Base-by-base conservation (phyloP, 2,329 filamentous ascomycete species). In the Emmonsia crescens region DNA sequence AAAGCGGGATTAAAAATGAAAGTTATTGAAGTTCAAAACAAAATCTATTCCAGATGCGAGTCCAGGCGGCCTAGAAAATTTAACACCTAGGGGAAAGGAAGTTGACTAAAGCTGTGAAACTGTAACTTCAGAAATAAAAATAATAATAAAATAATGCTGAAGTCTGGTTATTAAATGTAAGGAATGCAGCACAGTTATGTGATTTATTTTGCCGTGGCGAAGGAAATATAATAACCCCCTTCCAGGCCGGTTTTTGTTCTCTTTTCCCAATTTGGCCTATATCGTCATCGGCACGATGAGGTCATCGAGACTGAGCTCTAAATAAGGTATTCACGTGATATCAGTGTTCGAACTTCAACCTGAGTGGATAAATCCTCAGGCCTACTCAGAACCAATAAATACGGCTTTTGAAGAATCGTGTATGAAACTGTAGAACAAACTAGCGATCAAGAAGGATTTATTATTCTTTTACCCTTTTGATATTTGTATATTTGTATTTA, bases 281-380 rank as follows among this genome's bases (percentile, higher is more conserved):
- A 57, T 38, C 54, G 54, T 44, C 54, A 57, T 57, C 14, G 24
- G 51, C n/a, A 10, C 36, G 54, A 57, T 57, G 54, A 57, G 14
- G 54, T 57, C 54, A 57, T 57, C 21, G 14, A 27, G 6, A 8
- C 1, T 1, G 27, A 21, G n/a, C 51, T 40, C 12, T 2, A 19
- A 57, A 57, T 57, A 57, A 57, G 36, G 36, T 57, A 8, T 29
- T 57, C 54, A 40, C 54, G 54, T 57, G 51, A 21, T 38, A n/a
- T 52, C 9, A 10, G 2, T 14, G n/a, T n/a, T n/a, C n/a, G n/a
- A n/a, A n/a, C n/a, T n/a, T n/a, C n/a, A n/a, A 6, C 3, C 14
- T 16, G 2, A 40, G 14, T 40, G 38, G 38, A 16, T 40, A 40
- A 14, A 40, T 40, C 1, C 38, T 40, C 6, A 4, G 12, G 14